Evolutionary conservation across 768 basidiomycete genomes (phyloP).

Genomic region (Amanita brunnescens): DNA sequence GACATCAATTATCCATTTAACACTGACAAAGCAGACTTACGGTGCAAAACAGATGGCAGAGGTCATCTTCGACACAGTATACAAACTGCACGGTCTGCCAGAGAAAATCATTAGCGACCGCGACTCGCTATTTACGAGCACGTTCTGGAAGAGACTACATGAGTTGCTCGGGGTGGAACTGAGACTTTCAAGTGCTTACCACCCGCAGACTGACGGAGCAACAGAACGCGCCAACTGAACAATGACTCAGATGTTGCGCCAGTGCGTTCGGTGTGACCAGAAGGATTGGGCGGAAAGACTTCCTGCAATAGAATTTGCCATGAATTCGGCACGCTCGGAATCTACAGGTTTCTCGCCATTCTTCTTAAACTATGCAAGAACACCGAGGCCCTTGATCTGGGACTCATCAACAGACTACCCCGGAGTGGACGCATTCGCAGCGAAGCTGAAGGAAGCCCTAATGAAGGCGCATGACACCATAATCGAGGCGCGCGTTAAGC

Average conservation of each 20-base stretch:
- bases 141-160: constrained; percentile 31
- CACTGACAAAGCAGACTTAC: constrained; percentile 21
- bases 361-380: constrained; percentile 11
- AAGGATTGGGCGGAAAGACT: constrained; percentile 21
- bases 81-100: constrained; percentile 31
- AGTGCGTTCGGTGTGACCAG: constrained; percentile 16
- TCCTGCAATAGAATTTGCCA: constrained; percentile 27
- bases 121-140: constrained; percentile 33
- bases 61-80: constrained; percentile 24
- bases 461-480: constrained; percentile 23
- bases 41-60: constrained; percentile 25
- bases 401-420: no score
- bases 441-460: constrained; percentile 13
- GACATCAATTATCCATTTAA: constrained; percentile 17
- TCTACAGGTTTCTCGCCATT: constrained; percentile 29
- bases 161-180: no score
- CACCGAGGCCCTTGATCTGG: constrained; percentile 1
- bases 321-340: constrained; percentile 25
- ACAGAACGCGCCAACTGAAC: not conserved
- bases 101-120: constrained; percentile 30
- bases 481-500: constrained; percentile 8
- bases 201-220: not conserved
- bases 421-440: constrained; percentile 7
- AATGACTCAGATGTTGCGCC: constrained; percentile 19
- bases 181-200: no score